phyloP scores from a whole-genome alignment of 2,329 filamentous ascomycete species.

The Hymenoscyphus fraxineus region DNA sequence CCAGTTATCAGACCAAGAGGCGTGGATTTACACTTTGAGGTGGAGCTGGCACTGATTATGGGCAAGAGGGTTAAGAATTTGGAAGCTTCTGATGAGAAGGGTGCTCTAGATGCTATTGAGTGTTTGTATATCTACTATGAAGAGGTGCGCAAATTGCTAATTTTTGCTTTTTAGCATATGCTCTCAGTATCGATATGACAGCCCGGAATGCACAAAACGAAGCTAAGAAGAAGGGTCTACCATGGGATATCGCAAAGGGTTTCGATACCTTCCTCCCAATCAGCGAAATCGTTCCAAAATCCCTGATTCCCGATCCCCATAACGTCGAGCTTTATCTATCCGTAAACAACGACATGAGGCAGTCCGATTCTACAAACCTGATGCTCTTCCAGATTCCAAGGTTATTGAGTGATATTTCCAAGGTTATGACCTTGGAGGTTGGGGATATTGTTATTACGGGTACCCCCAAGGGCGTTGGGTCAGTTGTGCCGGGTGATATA shows the following conservation, averaged over 20 bases:
- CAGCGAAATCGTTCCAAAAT: slow-evolving; percentile 75
- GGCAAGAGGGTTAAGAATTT: slow-evolving; percentile 77
- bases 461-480: slow-evolving; percentile 91
- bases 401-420: slow-evolving; percentile 85
- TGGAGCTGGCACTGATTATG: slow-evolving; percentile 88
- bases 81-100: slow-evolving; percentile 66
- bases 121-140: slow-evolving; percentile 45
- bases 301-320: slow-evolving; percentile 79
- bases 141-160: slow-evolving; percentile 3
- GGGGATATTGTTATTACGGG: slow-evolving; percentile 96
- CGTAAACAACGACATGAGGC: slow-evolving; percentile 74
- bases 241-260: slow-evolving; percentile 94
- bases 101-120: slow-evolving; percentile 77
- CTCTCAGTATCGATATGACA: slow-evolving; percentile 95
- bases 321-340: slow-evolving; percentile 80
- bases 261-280: slow-evolving; percentile 97
- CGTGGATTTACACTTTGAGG: slow-evolving; percentile 54
- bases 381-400: slow-evolving; percentile 92
- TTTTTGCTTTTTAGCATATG: slow-evolving; percentile 60
- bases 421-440: slow-evolving; percentile 88
- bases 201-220: slow-evolving; percentile 93
- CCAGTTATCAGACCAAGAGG: slow-evolving; percentile 16
- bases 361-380: slow-evolving; percentile 84
- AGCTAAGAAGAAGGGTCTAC: slow-evolving; percentile 93
- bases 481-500: slow-evolving; percentile 78